These are phyloP conservation scores for Aspergillus unguis DNA, from an alignment of 2,329 filamentous ascomycete genomes.

Conservation along the genomic window DNA sequence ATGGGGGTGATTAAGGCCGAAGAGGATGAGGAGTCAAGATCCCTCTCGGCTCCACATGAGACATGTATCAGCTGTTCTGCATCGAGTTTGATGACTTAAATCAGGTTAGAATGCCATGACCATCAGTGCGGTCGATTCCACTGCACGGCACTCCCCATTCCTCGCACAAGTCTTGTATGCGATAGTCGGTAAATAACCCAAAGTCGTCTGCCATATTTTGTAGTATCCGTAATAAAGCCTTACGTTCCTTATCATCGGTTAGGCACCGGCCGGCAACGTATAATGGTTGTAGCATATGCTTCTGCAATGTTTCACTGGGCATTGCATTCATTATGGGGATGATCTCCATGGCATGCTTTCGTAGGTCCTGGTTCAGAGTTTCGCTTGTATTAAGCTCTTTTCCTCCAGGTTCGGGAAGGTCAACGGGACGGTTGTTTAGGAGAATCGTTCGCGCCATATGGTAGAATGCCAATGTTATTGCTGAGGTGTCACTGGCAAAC, in stretches of 20 bases:
- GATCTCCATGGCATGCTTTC: conserved; percentile 5
- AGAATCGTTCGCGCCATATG: conserved; percentile 20
- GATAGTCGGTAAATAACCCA: conserved; percentile 11
- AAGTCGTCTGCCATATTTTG: conserved; percentile 5
- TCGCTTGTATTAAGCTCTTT: background rate
- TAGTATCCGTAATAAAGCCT: background rate
- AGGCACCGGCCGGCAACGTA: conserved; percentile 18
- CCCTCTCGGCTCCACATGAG: too few relatives aligned
- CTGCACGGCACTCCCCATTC: conserved; percentile 8
- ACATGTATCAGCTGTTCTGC: too few relatives aligned
- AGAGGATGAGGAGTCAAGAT: too few relatives aligned
- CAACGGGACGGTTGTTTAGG: conserved; percentile 9
- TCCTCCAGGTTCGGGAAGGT: background rate
- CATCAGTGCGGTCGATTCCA: background rate
- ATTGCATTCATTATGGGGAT: conserved; percentile 14
- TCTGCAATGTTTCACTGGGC: conserved; percentile 10
- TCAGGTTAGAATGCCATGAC: background rate
- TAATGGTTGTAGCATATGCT: conserved; percentile 18
- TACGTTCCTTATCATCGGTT: conserved; percentile 1
- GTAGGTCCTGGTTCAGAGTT: background rate
- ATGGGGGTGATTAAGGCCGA: too few relatives aligned
- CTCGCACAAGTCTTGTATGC: conserved; percentile 6
- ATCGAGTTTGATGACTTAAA: too few relatives aligned
- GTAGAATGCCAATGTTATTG: conserved; percentile 18
- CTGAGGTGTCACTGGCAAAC: conserved; percentile 16